Percentiles rank a stretch among this genome's conserved stretches.
These are phyloP conservation scores for Triticum aestivum DNA, from an alignment of 176 grass and related monocot species.

Conservation along the genomic window DNA sequence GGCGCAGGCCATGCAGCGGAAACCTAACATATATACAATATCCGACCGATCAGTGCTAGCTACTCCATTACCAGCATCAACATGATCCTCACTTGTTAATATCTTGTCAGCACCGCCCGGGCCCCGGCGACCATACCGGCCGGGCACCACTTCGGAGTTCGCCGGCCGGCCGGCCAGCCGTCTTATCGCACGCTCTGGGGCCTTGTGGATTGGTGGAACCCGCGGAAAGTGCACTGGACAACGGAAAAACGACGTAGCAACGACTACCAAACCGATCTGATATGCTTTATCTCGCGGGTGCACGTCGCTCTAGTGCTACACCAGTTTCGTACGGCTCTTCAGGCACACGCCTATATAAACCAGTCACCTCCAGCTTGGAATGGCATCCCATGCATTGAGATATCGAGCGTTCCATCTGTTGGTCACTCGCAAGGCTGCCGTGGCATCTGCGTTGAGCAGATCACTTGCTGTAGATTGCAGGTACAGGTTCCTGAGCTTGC, in stretches of 20 bases:
- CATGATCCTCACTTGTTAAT: neutral
- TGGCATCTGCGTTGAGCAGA: neutral
- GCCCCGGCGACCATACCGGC: constrained; percentile 1
- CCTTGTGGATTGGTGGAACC: neutral
- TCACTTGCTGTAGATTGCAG: neutral
- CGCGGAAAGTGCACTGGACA: neutral
- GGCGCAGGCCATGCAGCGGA: neutral
- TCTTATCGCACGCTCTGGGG: constrained; percentile 8
- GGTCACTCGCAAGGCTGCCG: neutral
- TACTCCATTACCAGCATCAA: neutral
- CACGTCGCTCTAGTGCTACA: neutral
- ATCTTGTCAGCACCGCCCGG: neutral
- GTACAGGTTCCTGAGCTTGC: neutral
- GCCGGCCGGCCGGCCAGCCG: neutral
- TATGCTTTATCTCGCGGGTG: neutral
- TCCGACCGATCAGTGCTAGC: neutral
- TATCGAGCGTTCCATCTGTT: neutral
- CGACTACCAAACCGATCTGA: neutral
- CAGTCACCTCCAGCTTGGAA: too few species aligned
- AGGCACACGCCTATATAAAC: too few species aligned
- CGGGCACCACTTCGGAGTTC: neutral
- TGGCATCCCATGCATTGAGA: too few species aligned
- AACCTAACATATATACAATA: neutral
- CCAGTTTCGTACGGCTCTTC: neutral
- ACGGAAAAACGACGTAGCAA: too few species aligned